Evolutionary conservation across 805 yeast genomes (phyloP), one percentile per base, ranked within the genome.

Genomic region (Cyberlindnera suaveolens): DNA sequence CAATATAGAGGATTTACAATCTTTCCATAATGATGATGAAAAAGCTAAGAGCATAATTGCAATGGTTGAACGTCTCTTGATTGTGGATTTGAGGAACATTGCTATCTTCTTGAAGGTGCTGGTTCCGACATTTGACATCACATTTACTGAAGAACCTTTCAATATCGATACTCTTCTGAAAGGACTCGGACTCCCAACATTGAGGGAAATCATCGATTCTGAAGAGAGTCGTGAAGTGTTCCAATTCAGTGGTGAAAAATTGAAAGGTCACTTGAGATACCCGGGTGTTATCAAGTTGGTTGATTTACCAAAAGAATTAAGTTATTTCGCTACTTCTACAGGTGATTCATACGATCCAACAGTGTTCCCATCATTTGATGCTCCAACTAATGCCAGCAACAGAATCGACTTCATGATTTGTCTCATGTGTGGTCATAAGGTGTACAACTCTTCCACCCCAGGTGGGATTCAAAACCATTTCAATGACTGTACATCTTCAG

Each of bases 271-370:
- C 9, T 15, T 55, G 7, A 58, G 58, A 27, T 77, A 70, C 48
- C 82, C 86, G 6, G 80, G 81, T 11, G 67, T 71, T 6, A 64
- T 77, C 2, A 73, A 72, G 40, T 61, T 82, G 39, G 66, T 76
- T 30, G 72, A 74, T 38, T 57, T 83, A 36, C 83, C 88, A 11
- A 47, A 52, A 13, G 68, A 71, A 47, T 64, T 68, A 57, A 58
- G 62, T 49, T 63, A 65, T 3, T 70, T 70, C 41, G 53, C 64
- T 8, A 67, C 68, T 3, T 57, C 61, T 30, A 53, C 65, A 18
- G 44, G 48, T 5, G 43, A 47, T 7, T 5, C 23, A 2, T 41
- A 38, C 10, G 41, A 45, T 10, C 13, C 43, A 16, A 23, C 10
- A 3, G 41, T 50, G 30, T 55, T 52, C 44, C 54, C 48, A 26